Conservation (phyloP, 129 eudicot genomes). For the Flaveria sonorensis region DNA sequence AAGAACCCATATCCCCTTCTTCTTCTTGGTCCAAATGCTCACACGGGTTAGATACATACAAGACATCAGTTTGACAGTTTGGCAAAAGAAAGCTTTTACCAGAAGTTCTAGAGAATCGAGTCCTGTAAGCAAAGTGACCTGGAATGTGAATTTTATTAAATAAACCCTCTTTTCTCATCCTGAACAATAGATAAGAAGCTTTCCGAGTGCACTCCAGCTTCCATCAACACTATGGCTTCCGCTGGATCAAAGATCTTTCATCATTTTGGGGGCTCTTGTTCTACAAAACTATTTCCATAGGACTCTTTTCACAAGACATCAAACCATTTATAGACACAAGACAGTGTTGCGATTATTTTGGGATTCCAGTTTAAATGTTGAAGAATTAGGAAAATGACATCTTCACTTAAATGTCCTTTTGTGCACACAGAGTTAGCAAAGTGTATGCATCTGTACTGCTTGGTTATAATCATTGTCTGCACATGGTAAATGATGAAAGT, state of each 20-base stretch:
- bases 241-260: conserved; percentile 79
- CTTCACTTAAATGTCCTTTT: conserved; percentile 76
- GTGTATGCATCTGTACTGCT: conserved; percentile 77
- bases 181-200: conserved; percentile 82
- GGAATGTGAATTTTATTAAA: conserved; percentile 66
- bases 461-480: conserved; percentile 53
- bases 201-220: conserved; percentile 91
- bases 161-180: conserved; percentile 72
- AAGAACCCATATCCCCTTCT: conserved; percentile 90
- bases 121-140: conserved; percentile 80
- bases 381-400: conserved; percentile 70
- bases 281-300: conserved; percentile 93
- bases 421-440: conserved; percentile 70
- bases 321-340: conserved; percentile 92
- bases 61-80: conserved; percentile 73
- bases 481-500: conserved; percentile 21
- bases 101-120: conserved; percentile 82
- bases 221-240: conserved; percentile 90
- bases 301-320: conserved; percentile 82
- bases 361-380: conserved; percentile 88
- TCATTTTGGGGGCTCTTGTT: conserved; percentile 93
- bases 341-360: conserved; percentile 67
- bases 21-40: conserved; percentile 98
- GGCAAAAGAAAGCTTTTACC: conserved; percentile 80
- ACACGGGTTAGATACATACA: conserved; percentile 93